Evolutionary conservation across 352 stramenopile species (phyloP), one percentile per base, ranked within the genome.

Genomic region (Pythium aphanidermatum): DNA sequence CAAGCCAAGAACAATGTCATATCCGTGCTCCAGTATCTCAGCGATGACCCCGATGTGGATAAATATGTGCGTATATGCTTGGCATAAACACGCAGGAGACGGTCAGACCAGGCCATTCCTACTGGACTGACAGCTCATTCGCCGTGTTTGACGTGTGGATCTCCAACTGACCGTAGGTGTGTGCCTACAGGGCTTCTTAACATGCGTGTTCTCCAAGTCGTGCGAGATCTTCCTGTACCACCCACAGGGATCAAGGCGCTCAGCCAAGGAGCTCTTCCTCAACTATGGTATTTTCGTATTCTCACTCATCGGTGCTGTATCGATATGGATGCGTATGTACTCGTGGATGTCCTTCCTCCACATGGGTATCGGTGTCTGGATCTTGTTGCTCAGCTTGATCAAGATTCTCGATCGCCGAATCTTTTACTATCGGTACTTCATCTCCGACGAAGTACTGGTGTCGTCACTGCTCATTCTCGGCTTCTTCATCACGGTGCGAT

Each of bases 221-320:
- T 52, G 65, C 25, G 74, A 88, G 47, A 87, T 88, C 36, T 83
- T 91, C 42, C 68, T 88, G 25, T 77, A 65, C 39, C 74, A 91
- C 29, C 74, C 75, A n/a, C 63, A 82, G 35, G 67, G 74, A 21
- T 71, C 60, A 9, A 60, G 66, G 17, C 79, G 75, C 54, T 81
- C 79, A n/a, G 67, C 61, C 20, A 90, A 92, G 31, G 80, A 92
- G 54, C 30, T 93, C 14, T 84, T 93, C 27, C 55, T 93, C n/a
- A 90, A 93, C 65, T 91, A 93, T 30, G 81, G 78, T 21, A 87
- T 88, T 33, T 93, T 93, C 46, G 30, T 93, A 20, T 93, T 93
- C 55, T 77, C 80, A 24, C 68, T 91, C 35, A 73, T 93, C 39
- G 77, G 81, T 28, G 81, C 76, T 7, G 68, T 93, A 13, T 93